These are phyloP conservation scores for Chenopodium berlandieri DNA, from an alignment of 148 eudicot species.

Conservation along the genomic window DNA sequence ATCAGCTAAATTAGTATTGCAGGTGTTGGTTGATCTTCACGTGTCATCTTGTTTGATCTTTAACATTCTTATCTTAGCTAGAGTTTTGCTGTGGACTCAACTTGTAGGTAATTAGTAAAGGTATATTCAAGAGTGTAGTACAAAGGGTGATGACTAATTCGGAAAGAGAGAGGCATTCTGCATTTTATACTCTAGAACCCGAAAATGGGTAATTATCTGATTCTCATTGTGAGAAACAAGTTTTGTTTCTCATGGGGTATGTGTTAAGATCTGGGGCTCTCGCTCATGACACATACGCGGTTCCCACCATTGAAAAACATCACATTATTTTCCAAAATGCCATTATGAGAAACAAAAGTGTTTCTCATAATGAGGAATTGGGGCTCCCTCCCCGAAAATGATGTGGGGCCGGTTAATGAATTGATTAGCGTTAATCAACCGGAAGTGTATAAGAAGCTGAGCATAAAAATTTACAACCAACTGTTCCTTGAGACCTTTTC, in stretches of 20 bases:
- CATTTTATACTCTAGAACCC: slow-evolving; percentile 26
- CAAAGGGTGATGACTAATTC: slow-evolving; percentile 35
- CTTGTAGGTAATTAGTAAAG: slow-evolving; percentile 34
- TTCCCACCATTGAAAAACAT: no score
- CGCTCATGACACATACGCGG: no score
- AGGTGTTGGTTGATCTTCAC: background rate
- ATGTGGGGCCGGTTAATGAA: slow-evolving; percentile 21
- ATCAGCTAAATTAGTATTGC: background rate
- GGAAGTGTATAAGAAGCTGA: slow-evolving; percentile 22
- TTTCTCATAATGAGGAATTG: no score
- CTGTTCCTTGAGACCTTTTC: slow-evolving; percentile 29
- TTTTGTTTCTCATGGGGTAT: no score
- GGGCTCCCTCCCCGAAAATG: no score
- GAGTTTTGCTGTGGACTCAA: background rate
- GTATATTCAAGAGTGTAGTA: slow-evolving; percentile 29
- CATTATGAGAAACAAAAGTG: no score
- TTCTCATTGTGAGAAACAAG: no score
- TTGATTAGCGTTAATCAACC: slow-evolving; percentile 22
- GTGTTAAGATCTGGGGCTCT: no score
- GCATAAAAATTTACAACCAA: slow-evolving; percentile 18
- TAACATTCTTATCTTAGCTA: no score
- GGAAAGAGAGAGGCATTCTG: slow-evolving; percentile 28
- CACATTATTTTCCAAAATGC: no score
- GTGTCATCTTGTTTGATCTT: no score
- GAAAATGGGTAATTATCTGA: no score